Conservation (phyloP, 345 rosid species). For the Citrus inodora region DNA sequence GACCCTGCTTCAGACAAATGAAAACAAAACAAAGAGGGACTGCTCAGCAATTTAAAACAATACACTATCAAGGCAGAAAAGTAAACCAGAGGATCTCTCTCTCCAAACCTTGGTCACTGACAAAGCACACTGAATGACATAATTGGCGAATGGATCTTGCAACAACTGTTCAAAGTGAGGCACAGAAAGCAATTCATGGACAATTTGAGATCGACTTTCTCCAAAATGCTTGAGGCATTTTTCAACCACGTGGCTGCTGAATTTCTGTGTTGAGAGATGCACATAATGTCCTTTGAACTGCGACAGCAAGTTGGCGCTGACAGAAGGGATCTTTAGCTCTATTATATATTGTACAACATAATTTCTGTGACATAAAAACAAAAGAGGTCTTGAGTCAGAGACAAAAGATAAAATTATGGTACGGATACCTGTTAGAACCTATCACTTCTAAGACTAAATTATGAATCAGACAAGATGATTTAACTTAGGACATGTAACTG, state of each 20-base stretch:
- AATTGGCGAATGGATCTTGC: slow-evolving; percentile 77
- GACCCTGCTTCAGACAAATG: slow-evolving; percentile 41
- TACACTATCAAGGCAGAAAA: not conserved
- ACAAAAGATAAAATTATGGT: not conserved
- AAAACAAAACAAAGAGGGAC: not conserved
- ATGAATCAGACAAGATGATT: slow-evolving; percentile 4
- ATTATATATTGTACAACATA: slow-evolving; percentile 73
- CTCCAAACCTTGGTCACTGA: slow-evolving; percentile 46
- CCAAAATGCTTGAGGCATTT: slow-evolving; percentile 51
- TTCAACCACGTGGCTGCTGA: slow-evolving; percentile 77
- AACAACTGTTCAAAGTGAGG: slow-evolving; percentile 57
- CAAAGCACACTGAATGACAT: slow-evolving; percentile 73
- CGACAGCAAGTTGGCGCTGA: slow-evolving; percentile 32
- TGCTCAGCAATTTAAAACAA: not conserved
- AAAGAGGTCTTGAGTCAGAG: slow-evolving; percentile 6
- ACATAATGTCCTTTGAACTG: slow-evolving; percentile 52
- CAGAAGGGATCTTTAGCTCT: slow-evolving; percentile 44
- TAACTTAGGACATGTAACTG: not conserved
- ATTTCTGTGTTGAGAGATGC: slow-evolving; percentile 64
- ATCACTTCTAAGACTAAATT: not conserved
- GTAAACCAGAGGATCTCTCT: not conserved
- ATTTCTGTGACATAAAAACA: slow-evolving; percentile 42
- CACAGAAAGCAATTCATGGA: slow-evolving; percentile 49
- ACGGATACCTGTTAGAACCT: not conserved
- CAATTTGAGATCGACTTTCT: slow-evolving; percentile 50